These are phyloP conservation scores for Verticillium nonalfalfae DNA, from an alignment of 2,329 filamentous ascomycete genomes.

Conservation along the genomic window DNA sequence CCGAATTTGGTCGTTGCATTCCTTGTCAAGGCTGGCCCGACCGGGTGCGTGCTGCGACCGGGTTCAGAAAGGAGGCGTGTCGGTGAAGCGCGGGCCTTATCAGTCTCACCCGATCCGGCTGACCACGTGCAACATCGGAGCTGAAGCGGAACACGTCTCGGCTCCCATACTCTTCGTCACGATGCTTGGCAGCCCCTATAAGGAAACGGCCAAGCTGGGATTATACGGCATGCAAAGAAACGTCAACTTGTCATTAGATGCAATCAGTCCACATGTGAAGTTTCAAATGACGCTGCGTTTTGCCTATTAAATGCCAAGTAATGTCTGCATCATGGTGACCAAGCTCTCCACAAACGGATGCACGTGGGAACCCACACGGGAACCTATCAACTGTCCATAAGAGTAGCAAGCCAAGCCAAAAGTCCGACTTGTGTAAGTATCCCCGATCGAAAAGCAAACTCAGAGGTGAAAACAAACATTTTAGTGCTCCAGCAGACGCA, in stretches of 20 bases:
- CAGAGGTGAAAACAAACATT: slow-evolving; percentile 1
- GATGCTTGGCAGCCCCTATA: neutral
- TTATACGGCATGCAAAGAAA: neutral
- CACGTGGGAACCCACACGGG: neutral
- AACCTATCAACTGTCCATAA: neutral
- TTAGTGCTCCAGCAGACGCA: slow-evolving; percentile 67
- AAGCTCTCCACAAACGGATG: neutral
- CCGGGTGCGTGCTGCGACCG: neutral
- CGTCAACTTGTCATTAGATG: neutral
- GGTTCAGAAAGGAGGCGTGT: neutral
- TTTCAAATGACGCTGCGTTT: neutral
- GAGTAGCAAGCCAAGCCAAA: neutral
- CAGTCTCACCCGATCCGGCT: neutral
- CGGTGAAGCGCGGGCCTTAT: neutral
- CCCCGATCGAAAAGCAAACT: neutral
- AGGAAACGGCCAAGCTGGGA: neutral
- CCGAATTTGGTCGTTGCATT: neutral
- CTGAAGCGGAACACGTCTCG: neutral
- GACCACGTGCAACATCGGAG: neutral
- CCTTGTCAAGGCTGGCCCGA: neutral
- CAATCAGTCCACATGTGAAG: neutral
- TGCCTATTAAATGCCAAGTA: neutral
- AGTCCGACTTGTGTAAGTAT: neutral
- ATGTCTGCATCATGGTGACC: neutral
- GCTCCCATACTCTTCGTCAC: neutral